Evolutionary conservation across 306 rosid genomes (phyloP).

Genomic region (Vigna angularis): DNA sequence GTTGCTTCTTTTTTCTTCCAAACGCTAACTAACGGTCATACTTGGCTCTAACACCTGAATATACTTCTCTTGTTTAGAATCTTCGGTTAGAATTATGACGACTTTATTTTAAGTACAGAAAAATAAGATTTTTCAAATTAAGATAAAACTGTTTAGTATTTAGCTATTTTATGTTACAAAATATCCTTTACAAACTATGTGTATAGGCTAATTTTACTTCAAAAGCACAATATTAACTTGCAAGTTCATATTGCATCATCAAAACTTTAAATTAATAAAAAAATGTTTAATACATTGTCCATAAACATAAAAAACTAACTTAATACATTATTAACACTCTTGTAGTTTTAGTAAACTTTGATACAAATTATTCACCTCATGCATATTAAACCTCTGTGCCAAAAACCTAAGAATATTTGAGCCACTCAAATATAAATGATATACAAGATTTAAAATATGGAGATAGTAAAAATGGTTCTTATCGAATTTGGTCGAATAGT

Average conservation of each 20-base stretch:
- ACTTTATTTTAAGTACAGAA: neutral
- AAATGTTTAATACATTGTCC: too few relatives aligned
- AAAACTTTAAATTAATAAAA: too few relatives aligned
- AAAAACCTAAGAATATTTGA: too few relatives aligned
- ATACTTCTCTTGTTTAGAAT: conserved; percentile 34
- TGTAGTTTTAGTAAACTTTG: too few relatives aligned
- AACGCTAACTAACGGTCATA: conserved; percentile 51
- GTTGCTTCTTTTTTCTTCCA: neutral
- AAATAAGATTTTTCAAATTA: neutral
- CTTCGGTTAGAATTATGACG: neutral
- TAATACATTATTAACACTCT: too few relatives aligned
- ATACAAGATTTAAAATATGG: too few relatives aligned
- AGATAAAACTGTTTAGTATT: neutral
- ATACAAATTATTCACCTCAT: too few relatives aligned
- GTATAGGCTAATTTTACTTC: neutral
- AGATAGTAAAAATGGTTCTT: neutral
- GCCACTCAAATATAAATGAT: too few relatives aligned
- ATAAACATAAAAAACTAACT: too few relatives aligned
- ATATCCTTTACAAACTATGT: neutral
- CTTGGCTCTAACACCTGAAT: conserved; percentile 40
- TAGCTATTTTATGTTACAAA: neutral
- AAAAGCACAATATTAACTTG: neutral
- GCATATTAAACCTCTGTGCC: too few relatives aligned
- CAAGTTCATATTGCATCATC: neutral
- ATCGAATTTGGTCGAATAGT: too few relatives aligned